Conservation (phyloP, 2,329 filamentous ascomycete genomes). For the Pezicula radicicola region DNA sequence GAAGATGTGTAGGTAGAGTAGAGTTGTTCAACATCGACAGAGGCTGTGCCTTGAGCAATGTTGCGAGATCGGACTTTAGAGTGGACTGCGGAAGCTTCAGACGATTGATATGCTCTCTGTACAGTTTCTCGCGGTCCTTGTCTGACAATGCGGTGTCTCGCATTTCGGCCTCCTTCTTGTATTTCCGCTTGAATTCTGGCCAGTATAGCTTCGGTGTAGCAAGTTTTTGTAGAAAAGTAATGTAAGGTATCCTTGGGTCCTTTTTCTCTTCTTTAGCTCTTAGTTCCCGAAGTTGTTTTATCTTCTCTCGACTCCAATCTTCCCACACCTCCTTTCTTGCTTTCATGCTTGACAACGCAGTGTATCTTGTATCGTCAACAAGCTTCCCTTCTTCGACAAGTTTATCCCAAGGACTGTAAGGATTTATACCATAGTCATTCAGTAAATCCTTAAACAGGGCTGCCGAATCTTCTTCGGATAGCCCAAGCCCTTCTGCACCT, state of each 20-base stretch:
- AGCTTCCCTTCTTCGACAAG: conserved; percentile 79
- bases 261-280: conserved; percentile 74
- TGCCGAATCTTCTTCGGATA: conserved; percentile 73
- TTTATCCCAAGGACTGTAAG: conserved; percentile 90
- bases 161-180: conserved; percentile 77
- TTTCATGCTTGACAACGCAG: conserved; percentile 76
- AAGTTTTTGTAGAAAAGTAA: conserved; percentile 75
- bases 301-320: conserved; percentile 76
- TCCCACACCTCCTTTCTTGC: conserved; percentile 79
- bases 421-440: conserved; percentile 77
- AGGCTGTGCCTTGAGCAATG: conserved; percentile 61
- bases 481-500: conserved; percentile 64
- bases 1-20: conserved; percentile 55
- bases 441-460: conserved; percentile 83
- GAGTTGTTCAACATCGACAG: conserved; percentile 55
- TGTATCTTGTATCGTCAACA: conserved; percentile 84
- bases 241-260: conserved; percentile 79
- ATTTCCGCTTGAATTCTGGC: conserved; percentile 94
- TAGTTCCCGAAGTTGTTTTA: conserved; percentile 67
- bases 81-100: conserved; percentile 63
- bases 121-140: conserved; percentile 76
- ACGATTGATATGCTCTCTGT: conserved; percentile 69
- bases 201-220: conserved; percentile 93
- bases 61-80: conserved; percentile 66
- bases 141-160: conserved; percentile 68